phyloP scores from a whole-genome alignment of 352 stramenopile genomes.

The Pythium plurisporium region DNA sequence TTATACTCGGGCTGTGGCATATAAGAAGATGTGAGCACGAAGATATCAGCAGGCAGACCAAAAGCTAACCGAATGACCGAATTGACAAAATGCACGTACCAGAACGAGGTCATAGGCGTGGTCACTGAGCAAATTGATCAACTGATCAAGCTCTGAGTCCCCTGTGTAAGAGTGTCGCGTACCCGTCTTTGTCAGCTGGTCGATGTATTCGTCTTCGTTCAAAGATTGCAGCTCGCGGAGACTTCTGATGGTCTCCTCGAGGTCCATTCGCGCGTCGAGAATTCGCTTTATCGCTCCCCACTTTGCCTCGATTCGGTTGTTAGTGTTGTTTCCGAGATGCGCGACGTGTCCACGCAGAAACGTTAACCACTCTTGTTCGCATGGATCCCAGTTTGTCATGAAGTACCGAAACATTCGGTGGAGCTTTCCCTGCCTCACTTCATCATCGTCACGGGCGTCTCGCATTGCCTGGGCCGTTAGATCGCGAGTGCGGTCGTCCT shows the following conservation, averaged over 20 bases:
- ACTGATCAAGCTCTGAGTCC: conserved; percentile 12
- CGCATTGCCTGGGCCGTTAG: neutral
- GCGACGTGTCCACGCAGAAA: neutral
- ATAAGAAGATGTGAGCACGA: neutral
- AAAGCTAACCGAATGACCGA: no score
- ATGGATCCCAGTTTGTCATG: neutral
- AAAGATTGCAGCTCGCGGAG: conserved; percentile 21
- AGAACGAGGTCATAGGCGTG: conserved; percentile 21
- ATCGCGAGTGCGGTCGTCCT: neutral
- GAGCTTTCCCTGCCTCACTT: neutral
- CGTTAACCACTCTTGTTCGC: neutral
- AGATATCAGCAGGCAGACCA: no score
- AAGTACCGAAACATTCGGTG: conserved; percentile 4
- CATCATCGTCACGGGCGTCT: neutral
- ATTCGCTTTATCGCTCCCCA: neutral
- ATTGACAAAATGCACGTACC: no score
- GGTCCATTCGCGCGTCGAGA: neutral
- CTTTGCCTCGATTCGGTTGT: conserved; percentile 5
- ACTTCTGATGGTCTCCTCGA: conserved; percentile 21
- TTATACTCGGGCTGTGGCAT: neutral
- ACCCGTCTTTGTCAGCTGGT: conserved; percentile 15
- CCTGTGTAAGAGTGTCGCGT: neutral
- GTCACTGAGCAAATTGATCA: conserved; percentile 20
- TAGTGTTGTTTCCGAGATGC: conserved; percentile 3
- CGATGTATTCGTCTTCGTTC: conserved; percentile 16